Evolutionary conservation across 2,329 filamentous ascomycete species (phyloP).

Genomic region (Nemania abortiva): DNA sequence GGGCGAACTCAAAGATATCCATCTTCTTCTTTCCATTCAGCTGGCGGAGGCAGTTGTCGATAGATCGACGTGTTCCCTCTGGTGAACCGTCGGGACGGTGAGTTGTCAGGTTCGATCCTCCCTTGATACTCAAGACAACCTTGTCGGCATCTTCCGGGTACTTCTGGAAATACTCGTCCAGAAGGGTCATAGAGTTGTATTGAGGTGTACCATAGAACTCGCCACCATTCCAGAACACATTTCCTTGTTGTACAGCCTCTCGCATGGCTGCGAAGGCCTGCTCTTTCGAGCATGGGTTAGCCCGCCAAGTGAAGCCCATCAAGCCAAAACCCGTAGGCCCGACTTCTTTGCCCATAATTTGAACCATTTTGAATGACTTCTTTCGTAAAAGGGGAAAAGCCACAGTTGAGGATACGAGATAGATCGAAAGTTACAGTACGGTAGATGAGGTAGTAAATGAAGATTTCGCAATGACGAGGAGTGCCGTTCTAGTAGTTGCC

Average conservation of each 20-base stretch:
- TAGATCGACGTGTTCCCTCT: constrained; percentile 60
- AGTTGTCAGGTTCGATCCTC: constrained; percentile 55
- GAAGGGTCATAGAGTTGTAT: constrained; percentile 64
- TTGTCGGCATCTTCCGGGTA: constrained; percentile 69
- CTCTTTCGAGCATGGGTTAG: constrained; percentile 51
- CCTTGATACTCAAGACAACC: constrained; percentile 69
- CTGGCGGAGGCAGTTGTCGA: constrained; percentile 61
- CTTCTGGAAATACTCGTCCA: constrained; percentile 67
- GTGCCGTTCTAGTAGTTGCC: background rate
- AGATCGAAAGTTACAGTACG: background rate
- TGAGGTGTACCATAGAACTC: constrained; percentile 67
- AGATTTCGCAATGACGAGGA: background rate
- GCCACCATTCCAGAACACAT: constrained; percentile 65
- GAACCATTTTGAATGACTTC: constrained; percentile 42
- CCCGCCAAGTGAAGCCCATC: constrained; percentile 52
- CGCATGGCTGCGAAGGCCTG: constrained; percentile 62
- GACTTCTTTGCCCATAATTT: constrained; percentile 46
- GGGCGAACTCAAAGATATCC: constrained; percentile 66
- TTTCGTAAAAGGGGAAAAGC: background rate
- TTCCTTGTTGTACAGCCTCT: constrained; percentile 56
- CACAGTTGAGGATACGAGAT: background rate
- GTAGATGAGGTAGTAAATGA: background rate
- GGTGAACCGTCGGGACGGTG: constrained; percentile 59
- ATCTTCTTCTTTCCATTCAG: constrained; percentile 62
- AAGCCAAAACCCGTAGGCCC: constrained; percentile 47